These are phyloP conservation scores for Asclepias syriaca DNA, from an alignment of 257 asterid species.

Conservation along the genomic window DNA sequence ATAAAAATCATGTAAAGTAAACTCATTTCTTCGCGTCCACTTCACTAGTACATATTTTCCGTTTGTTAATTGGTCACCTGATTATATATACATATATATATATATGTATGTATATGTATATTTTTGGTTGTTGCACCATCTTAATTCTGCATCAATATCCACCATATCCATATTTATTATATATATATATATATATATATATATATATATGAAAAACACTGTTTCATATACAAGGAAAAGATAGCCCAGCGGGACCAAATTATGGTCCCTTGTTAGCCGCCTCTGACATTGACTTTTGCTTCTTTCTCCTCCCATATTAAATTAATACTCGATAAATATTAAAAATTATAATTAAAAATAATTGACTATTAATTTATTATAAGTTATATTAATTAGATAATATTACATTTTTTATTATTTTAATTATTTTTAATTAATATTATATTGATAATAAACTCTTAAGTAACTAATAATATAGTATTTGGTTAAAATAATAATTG, in stretches of 20 bases:
- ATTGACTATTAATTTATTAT: no score
- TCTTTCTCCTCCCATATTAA: background rate
- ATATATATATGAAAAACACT: background rate
- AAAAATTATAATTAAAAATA: no score
- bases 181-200: no score
- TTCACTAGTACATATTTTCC: conserved; percentile 45
- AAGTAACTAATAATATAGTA: no score
- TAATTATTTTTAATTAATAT: no score
- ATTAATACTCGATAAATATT: no score
- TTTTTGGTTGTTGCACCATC: conserved; percentile 52
- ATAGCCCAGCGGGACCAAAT: conserved; percentile 3
- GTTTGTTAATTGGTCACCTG: conserved; percentile 55
- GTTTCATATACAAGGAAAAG: conserved; percentile 3
- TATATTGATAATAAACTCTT: no score
- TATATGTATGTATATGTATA: conserved; percentile 8
- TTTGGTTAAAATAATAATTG: no score
- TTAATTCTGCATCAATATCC: conserved; percentile 7
- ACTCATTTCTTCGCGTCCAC: conserved; percentile 87
- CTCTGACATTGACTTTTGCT: conserved; percentile 26
- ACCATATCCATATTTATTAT: background rate
- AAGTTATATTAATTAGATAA: no score
- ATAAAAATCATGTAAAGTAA: conserved; percentile 26
- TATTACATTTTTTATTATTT: no score
- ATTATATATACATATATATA: conserved; percentile 2
- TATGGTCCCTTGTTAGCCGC: conserved; percentile 14